Base-by-base conservation (phyloP, 441 rosid genomes). In the Melastoma candidum region DNA sequence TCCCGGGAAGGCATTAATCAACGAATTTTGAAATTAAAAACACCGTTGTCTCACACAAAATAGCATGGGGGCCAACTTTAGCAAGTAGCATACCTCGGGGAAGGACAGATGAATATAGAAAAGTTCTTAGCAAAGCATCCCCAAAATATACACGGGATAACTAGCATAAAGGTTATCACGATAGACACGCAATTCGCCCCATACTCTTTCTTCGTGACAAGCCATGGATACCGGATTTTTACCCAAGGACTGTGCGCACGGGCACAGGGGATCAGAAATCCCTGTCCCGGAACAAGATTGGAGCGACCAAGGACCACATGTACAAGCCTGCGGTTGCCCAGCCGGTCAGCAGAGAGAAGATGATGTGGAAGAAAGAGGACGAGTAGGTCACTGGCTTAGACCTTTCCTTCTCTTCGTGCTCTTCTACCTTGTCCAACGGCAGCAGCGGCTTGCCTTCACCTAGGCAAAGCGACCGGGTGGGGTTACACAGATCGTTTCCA, bases 271-370 rank as follows among this genome's bases (percentile, higher is more conserved):
- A 36, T 85, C 63, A 90, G 87, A 90, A 90, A 44, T 90, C 96
- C 71, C 96, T 76, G 26, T 81, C 95, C 3, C 93, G 96, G 75
- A 90, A 90, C 75, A 90, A 66, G 36, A 78, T 71, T 1, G 98
- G 96, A 60, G 98, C 98, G 45, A 80, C 53, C 63, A 87, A 71
- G 41, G 96, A 90, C 96, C 97, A 90, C 29, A 78, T 46, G 72
- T 72, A 90, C 57, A 90, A 96, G 61, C 47, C 93, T 22, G 95
- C 95, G 41, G 96, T 90, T 13, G 83, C 88, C 97, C 97, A 90
- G 48, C 82, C 68, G 0, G 97, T 90, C 24, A 72, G 46, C 39
- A 90, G 96, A 41, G 95, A 90, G 75, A 90, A 90, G 63, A 90
- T 90, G 66, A 90, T 73, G 74, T 90, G 98, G 88, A 90, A 90